Conservation (phyloP, 2,329 filamentous ascomycete genomes). For the Colletotrichum sp. region DNA sequence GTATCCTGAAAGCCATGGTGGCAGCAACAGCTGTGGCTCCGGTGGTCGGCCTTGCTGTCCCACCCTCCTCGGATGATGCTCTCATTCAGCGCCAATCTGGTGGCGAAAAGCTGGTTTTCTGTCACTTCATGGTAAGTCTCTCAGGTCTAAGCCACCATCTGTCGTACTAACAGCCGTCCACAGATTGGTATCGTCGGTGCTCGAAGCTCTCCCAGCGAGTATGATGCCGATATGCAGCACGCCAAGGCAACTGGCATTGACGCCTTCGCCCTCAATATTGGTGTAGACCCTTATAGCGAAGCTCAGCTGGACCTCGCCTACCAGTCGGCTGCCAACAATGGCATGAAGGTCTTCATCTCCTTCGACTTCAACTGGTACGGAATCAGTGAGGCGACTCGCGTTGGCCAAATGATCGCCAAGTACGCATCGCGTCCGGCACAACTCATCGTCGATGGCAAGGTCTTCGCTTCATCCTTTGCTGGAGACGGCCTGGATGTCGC, state of each 20-base stretch:
- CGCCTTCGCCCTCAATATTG: conserved; percentile 56
- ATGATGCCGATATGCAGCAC: conserved; percentile 49
- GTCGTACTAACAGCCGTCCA: background rate
- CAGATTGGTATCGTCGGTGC: conserved; percentile 50
- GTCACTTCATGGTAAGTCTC: conserved; percentile 44
- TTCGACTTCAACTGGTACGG: conserved; percentile 60
- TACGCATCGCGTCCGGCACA: conserved; percentile 49
- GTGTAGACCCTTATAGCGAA: conserved; percentile 45
- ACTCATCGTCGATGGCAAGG: conserved; percentile 50
- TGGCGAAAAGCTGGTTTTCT: conserved; percentile 36
- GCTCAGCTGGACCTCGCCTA: conserved; percentile 53
- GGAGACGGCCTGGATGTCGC: conserved; percentile 50
- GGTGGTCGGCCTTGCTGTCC: background rate
- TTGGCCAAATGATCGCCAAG: conserved; percentile 49
- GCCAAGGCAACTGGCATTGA: conserved; percentile 47
- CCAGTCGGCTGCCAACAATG: conserved; percentile 47
- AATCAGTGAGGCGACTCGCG: conserved; percentile 35
- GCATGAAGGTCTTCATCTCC: conserved; percentile 60
- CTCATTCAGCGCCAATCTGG: background rate
- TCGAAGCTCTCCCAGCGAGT: conserved; percentile 44
- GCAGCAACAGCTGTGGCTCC: background rate
- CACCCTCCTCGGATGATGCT: background rate
- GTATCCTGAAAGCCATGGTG: background rate
- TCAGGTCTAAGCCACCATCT: fast-evolving
- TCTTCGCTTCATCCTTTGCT: conserved; percentile 59